Conservation (phyloP, 345 rosid genomes). For the Eucalyptus cloeziana region DNA sequence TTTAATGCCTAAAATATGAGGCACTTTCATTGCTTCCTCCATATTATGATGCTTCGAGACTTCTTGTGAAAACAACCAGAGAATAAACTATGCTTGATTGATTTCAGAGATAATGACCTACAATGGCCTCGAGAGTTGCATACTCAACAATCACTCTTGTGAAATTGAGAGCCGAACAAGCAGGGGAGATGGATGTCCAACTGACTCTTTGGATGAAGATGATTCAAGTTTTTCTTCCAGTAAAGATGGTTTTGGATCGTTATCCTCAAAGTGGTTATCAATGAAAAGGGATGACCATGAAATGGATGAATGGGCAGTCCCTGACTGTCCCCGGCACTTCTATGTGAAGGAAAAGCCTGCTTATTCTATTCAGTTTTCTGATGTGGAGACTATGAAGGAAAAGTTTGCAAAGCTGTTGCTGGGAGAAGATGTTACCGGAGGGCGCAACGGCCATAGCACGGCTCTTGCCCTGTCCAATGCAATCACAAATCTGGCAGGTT, state of each 20-base stretch:
- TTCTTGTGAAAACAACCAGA: background rate
- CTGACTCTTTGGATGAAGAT: conserved; percentile 76
- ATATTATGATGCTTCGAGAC: background rate
- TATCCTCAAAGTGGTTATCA: conserved; percentile 71
- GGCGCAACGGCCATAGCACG: conserved; percentile 47
- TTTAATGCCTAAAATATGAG: background rate
- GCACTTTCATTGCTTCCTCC: background rate
- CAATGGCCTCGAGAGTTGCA: conserved; percentile 81
- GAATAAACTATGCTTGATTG: background rate
- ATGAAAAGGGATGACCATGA: conserved; percentile 38
- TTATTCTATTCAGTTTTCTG: conserved; percentile 23
- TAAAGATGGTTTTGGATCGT: conserved; percentile 79
- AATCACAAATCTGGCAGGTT: conserved; percentile 81
- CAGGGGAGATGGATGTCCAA: conserved; percentile 64
- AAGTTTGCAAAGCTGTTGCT: conserved; percentile 69
- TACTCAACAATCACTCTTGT: conserved; percentile 66
- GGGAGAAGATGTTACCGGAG: conserved; percentile 86
- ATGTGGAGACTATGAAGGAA: conserved; percentile 81
- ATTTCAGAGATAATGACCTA: conserved; percentile 69
- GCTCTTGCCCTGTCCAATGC: conserved; percentile 91
- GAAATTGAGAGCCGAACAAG: conserved; percentile 79
- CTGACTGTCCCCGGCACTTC: conserved; percentile 45
- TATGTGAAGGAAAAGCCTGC: conserved; percentile 47
- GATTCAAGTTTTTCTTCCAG: conserved; percentile 91
- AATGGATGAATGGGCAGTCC: conserved; percentile 61